Percentiles rank a stretch among this genome's conserved stretches.
These are phyloP conservation scores for Funneliformis mosseae DNA, from an alignment of 192 early-diverging fungal species.

Conservation along the genomic window DNA sequence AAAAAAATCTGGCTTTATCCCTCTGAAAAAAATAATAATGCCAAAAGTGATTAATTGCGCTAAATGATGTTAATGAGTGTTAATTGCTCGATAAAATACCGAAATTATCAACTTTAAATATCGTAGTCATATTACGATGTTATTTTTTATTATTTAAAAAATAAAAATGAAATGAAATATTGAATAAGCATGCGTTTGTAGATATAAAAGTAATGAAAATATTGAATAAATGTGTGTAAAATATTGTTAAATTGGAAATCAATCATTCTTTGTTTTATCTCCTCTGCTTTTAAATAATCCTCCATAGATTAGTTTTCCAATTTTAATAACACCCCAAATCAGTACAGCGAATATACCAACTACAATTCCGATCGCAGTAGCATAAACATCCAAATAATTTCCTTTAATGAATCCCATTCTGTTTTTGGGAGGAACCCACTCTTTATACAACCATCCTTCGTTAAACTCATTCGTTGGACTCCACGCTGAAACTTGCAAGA, in stretches of 20 bases:
- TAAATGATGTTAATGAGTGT: too few species aligned
- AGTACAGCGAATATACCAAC: neutral
- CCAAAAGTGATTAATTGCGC: too few species aligned
- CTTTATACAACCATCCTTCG: neutral
- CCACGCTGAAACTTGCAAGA: neutral
- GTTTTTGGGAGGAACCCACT: neutral
- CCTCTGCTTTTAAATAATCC: neutral
- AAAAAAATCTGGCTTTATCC: too few species aligned
- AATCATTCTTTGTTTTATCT: neutral
- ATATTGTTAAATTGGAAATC: neutral
- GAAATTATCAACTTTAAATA: too few species aligned
- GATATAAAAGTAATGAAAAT: too few species aligned
- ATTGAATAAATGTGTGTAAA: too few species aligned
- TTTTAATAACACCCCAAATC: neutral
- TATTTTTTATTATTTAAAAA: too few species aligned
- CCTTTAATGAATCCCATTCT: conserved; percentile 26
- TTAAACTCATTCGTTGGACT: neutral
- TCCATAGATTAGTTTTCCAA: neutral
- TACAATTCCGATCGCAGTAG: neutral
- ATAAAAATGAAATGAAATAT: too few species aligned
- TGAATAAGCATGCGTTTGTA: too few species aligned
- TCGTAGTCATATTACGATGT: too few species aligned
- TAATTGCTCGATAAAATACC: too few species aligned
- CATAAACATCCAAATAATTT: conserved; percentile 26
- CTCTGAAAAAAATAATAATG: too few species aligned